Base-by-base conservation (phyloP, 495 filamentous ascomycete genomes). In the Penicillium pancosmium region DNA sequence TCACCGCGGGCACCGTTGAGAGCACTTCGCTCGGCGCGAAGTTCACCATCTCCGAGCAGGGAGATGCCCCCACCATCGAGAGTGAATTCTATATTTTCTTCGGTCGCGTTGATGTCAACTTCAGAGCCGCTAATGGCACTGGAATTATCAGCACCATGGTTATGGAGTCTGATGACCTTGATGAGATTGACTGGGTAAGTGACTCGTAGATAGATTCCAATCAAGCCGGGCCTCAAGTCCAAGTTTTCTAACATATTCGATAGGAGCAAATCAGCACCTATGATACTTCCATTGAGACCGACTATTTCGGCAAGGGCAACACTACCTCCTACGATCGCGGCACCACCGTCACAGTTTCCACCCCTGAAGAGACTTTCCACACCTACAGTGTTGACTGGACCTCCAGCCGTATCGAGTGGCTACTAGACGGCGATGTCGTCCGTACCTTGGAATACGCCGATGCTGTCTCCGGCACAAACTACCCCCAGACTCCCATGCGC, bases 271-370 rank as follows among this genome's bases (percentile, higher is more conserved):
- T 88, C 52, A 89, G 91, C 59, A 82, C 82, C 38, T 83, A 87
- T 63, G 69, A 77, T 49, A 80, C 67, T 47, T 76, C 88, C 56
- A 87, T 94, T 19, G 86, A 97, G 76, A 91, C 86, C 66, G 94
- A 98, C 75, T 98, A 94, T 77, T 98, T 96, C 70, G 90, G 91
- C 71, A 96, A 97, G 75, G 94, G 91, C 11, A 85, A 91, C 61
- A 92, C 90, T 3, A 77, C 82, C 33, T 79, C 80, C 25, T 96
- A 92, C 68, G 86, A 96, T 78, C 91, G 92, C 49, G 91, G 82
- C 21, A 77, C 74, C 25, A 82, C 79, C 54, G 78, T 83, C 57
- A 63, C 67, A 2, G 79, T 89, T 46, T 78, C 77, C 21, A 84
- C 83, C 62, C 87, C 92, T 40, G 87, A 93, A 68, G 79, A 71